These are phyloP conservation scores for Physcia stellaris DNA, from an alignment of 495 filamentous ascomycete species.

Conservation along the genomic window DNA sequence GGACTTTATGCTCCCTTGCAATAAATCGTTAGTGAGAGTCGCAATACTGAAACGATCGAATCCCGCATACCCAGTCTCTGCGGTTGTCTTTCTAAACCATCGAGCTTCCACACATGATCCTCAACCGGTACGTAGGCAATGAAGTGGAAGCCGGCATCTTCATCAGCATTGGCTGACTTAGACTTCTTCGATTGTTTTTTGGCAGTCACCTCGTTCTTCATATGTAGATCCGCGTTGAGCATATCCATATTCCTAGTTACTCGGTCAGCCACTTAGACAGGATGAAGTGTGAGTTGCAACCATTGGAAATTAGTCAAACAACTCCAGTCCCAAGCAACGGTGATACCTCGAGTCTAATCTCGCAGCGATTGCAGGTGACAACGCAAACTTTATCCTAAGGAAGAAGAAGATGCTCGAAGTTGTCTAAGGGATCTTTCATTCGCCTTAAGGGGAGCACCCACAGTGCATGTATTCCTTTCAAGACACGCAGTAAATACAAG, in stretches of 20 bases:
- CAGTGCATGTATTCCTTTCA: too few relatives aligned
- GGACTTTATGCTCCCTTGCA: conserved; percentile 23
- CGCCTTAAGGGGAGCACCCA: too few relatives aligned
- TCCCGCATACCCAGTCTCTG: conserved; percentile 46
- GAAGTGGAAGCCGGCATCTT: conserved; percentile 62
- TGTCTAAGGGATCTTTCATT: too few relatives aligned
- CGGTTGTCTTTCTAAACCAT: conserved; percentile 69
- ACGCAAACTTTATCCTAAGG: not conserved
- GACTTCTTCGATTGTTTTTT: conserved; percentile 21
- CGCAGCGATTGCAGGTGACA: not conserved
- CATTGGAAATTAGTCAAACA: too few relatives aligned
- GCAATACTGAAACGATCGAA: not conserved
- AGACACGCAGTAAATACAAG: too few relatives aligned
- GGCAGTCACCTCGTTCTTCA: conserved; percentile 44
- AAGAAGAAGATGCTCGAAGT: not conserved
- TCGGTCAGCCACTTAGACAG: too few relatives aligned
- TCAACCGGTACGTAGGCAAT: conserved; percentile 75
- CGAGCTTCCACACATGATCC: conserved; percentile 73
- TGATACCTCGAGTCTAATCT: too few relatives aligned
- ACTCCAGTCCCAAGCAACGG: too few relatives aligned
- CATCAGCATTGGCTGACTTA: conserved; percentile 26
- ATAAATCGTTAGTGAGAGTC: not conserved
- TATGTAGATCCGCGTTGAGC: conserved; percentile 55
- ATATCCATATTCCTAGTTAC: conserved; percentile 58
- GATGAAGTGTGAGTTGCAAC: too few relatives aligned